Conservation (phyloP, 345 rosid species). For the Orychophragmus violaceus region DNA sequence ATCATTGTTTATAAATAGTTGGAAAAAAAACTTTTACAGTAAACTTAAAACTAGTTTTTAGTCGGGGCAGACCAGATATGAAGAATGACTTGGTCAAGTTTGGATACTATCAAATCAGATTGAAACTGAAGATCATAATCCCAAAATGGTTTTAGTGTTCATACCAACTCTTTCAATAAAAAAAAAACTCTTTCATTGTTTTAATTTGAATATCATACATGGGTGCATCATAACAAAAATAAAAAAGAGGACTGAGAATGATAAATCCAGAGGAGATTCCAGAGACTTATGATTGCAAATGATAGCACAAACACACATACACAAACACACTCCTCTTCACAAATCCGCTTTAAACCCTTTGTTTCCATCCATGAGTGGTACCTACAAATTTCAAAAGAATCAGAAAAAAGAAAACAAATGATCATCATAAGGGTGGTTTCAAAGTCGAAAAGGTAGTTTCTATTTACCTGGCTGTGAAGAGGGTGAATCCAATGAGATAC, state of each 20-base stretch:
- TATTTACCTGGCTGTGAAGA: conserved; percentile 18
- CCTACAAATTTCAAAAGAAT: background rate
- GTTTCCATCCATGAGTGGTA: conserved; percentile 1
- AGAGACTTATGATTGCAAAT: conserved; percentile 2
- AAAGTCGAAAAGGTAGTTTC: background rate
- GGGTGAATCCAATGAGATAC: conserved; percentile 6
- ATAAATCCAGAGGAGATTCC: conserved; percentile 6
- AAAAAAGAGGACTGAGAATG: background rate
- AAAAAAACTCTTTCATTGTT: conserved; percentile 10
- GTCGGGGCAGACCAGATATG: background rate
- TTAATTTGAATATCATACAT: conserved; percentile 16
- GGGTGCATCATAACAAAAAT: background rate
- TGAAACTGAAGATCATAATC: background rate
- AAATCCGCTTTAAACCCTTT: conserved; percentile 1
- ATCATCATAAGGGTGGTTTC: background rate
- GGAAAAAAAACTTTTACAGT: background rate
- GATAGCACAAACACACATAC: conserved; percentile 9
- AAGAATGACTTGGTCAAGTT: background rate
- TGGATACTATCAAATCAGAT: background rate
- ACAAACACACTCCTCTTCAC: conserved; percentile 22
- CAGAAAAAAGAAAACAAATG: background rate
- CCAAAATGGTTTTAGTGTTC: background rate
- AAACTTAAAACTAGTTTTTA: background rate
- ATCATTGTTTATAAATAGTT: background rate
- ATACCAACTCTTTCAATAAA: conserved; percentile 8